Conservation (phyloP, 2,329 filamentous ascomycete species). For the Volutella citrinella region DNA sequence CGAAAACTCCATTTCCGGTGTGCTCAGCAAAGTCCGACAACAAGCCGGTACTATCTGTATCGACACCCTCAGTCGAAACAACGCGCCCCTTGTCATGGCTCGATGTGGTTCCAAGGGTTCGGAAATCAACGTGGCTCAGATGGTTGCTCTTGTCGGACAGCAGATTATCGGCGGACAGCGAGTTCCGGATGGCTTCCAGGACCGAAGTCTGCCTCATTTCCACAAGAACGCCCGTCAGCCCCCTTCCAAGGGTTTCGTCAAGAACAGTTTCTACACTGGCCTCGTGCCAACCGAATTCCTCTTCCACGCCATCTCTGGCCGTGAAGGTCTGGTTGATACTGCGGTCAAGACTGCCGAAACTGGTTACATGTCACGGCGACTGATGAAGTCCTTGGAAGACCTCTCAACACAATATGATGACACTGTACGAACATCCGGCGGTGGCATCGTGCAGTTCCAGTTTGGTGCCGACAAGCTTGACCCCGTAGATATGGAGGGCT, state of each 20-base stretch:
- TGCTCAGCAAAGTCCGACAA: slow-evolving; percentile 87
- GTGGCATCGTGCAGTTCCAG: slow-evolving; percentile 91
- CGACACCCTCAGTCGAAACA: slow-evolving; percentile 82
- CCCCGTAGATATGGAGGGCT: slow-evolving; percentile 96
- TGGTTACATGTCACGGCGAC: slow-evolving; percentile 94
- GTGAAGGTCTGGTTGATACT: slow-evolving; percentile 97
- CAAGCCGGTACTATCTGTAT: slow-evolving; percentile 91
- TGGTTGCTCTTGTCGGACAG: slow-evolving; percentile 96
- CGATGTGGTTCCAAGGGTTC: slow-evolving; percentile 96
- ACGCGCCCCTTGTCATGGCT: slow-evolving; percentile 94
- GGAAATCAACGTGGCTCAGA: slow-evolving; percentile 97
- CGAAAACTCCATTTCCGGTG: slow-evolving; percentile 86
- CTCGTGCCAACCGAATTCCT: slow-evolving; percentile 89
- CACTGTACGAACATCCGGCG: slow-evolving; percentile 87
- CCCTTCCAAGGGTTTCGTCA: slow-evolving; percentile 94
- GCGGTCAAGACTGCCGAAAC: slow-evolving; percentile 99
- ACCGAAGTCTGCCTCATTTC: slow-evolving; percentile 91
- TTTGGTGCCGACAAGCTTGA: slow-evolving; percentile 96
- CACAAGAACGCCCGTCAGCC: slow-evolving; percentile 88
- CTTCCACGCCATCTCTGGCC: slow-evolving; percentile 96
- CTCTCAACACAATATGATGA: slow-evolving; percentile 90
- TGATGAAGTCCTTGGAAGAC: slow-evolving; percentile 98
- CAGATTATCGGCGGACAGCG: slow-evolving; percentile 94
- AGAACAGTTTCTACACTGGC: slow-evolving; percentile 95
- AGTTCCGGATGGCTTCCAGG: slow-evolving; percentile 94